Conservation (phyloP, 2,329 filamentous ascomycete genomes). For the Colletotrichum eleusines region DNA sequence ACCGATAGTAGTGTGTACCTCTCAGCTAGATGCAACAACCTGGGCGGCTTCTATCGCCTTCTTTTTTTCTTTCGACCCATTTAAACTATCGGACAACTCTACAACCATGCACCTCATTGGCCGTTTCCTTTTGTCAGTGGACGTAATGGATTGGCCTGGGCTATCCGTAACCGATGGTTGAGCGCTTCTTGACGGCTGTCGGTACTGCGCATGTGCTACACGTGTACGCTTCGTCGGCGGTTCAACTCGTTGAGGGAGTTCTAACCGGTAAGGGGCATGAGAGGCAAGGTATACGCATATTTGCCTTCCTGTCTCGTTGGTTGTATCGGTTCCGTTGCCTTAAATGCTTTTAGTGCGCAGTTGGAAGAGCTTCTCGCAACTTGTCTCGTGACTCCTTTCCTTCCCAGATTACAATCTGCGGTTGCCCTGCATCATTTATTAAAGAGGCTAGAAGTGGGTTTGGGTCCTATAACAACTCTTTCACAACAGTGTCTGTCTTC, state of each 20-base stretch:
- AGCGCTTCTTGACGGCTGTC: conserved; percentile 34
- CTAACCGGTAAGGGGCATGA: conserved; percentile 30
- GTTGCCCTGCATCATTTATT: conserved; percentile 23
- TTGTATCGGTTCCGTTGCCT: conserved; percentile 16
- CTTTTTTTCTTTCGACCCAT: conserved; percentile 25
- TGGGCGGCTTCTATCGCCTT: conserved; percentile 37
- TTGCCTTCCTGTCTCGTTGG: conserved; percentile 15
- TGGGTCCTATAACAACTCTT: conserved; percentile 1
- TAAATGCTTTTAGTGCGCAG: conserved; percentile 12
- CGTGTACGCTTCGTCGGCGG: conserved; percentile 28
- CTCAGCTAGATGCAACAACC: conserved; percentile 20
- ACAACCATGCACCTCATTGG: conserved; percentile 29
- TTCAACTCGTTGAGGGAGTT: conserved; percentile 38
- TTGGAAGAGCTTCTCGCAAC: conserved; percentile 37
- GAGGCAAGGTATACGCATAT: conserved; percentile 28
- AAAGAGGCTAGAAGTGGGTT: conserved; percentile 20
- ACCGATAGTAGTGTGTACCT: neutral
- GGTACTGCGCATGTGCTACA: conserved; percentile 37
- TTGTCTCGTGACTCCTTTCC: conserved; percentile 41
- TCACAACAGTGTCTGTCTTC: neutral
- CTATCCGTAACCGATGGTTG: conserved; percentile 27
- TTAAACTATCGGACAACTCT: conserved; percentile 27
- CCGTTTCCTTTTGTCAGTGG: conserved; percentile 15
- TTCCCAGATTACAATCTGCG: conserved; percentile 23
- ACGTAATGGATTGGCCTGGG: conserved; percentile 26